Evolutionary conservation across 192 early-diverging fungal species (phyloP).

Genomic region (Cladochytrium replicatum): DNA sequence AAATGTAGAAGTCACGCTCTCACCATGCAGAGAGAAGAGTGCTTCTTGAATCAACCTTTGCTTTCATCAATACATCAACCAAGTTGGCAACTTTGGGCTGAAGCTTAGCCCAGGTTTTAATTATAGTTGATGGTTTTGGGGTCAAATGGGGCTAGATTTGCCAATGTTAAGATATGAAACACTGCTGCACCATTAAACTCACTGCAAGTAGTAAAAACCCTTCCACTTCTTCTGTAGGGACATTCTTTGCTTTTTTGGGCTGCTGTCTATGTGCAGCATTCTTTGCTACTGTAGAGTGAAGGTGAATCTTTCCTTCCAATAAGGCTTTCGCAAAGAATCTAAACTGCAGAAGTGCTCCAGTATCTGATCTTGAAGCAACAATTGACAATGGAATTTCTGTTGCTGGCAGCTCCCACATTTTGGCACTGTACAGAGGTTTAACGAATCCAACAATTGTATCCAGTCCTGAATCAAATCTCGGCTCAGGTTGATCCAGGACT

Average conservation of each 20-base stretch:
- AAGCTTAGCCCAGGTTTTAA: slow-evolving; percentile 32
- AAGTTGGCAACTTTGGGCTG: slow-evolving; percentile 28
- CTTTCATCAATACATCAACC: slow-evolving; percentile 16
- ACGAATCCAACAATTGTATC: slow-evolving; percentile 33
- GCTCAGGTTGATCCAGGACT: slow-evolving; percentile 64
- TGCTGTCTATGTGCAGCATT: slow-evolving; percentile 1
- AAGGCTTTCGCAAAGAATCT: slow-evolving; percentile 37
- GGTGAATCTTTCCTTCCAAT: slow-evolving; percentile 33
- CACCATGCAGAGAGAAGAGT: slow-evolving; percentile 29
- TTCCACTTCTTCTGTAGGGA: slow-evolving; percentile 2
- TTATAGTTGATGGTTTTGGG: slow-evolving; percentile 30
- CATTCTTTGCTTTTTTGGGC: slow-evolving; percentile 6
- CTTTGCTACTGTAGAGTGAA: slow-evolving; percentile 11
- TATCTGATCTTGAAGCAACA: too few species aligned
- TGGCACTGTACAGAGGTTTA: slow-evolving; percentile 37
- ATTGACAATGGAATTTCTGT: slow-evolving; percentile 27
- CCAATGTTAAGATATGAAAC: slow-evolving; percentile 9
- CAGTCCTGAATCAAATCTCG: slow-evolving; percentile 41
- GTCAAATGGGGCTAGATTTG: slow-evolving; percentile 17
- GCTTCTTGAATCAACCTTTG: slow-evolving; percentile 10
- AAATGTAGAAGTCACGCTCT: not conserved
- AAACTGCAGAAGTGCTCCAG: slow-evolving; percentile 9
- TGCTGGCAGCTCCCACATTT: slow-evolving; percentile 40
- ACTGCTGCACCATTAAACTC: slow-evolving; percentile 9
- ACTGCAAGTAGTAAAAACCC: slow-evolving; percentile 1